phyloP scores from a whole-genome alignment of 805 yeast species.

The Ogataea philodendri region DNA sequence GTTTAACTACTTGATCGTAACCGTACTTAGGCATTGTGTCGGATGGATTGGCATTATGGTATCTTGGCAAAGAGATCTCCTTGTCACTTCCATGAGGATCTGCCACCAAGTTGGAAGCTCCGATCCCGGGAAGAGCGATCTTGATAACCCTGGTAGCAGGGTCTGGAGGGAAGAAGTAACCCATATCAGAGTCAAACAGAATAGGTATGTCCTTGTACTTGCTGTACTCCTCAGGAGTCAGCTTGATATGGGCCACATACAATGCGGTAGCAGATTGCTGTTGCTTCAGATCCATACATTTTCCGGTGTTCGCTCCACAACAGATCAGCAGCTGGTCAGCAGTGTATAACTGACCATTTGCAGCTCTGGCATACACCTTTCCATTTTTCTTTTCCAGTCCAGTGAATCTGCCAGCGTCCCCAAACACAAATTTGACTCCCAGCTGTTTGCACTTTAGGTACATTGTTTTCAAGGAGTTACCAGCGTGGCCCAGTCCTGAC shows the following conservation, averaged over 20 bases:
- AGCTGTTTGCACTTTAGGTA: constrained; percentile 28
- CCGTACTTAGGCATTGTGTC: constrained; percentile 40
- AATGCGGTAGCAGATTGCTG: constrained; percentile 41
- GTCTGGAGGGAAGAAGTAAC: constrained; percentile 52
- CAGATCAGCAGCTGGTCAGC: constrained; percentile 38
- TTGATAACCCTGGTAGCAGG: constrained; percentile 37
- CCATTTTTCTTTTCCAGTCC: constrained; percentile 14
- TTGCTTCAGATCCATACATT: constrained; percentile 31
- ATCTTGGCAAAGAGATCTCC: constrained; percentile 39
- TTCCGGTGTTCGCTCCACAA: constrained; percentile 42
- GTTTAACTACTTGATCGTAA: constrained; percentile 29
- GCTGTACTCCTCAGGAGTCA: constrained; percentile 38
- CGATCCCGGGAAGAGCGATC: constrained; percentile 39
- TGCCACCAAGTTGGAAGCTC: constrained; percentile 27
- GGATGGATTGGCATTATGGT: constrained; percentile 30
- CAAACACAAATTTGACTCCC: constrained; percentile 39
- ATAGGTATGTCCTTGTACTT: constrained; percentile 41
- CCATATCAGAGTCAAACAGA: constrained; percentile 43
- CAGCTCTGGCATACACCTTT: constrained; percentile 24
- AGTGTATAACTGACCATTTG: constrained; percentile 30
- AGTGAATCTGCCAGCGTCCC: constrained; percentile 28
- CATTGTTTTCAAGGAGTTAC: constrained; percentile 36
- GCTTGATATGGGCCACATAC: constrained; percentile 39
- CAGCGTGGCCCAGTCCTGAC: constrained; percentile 44
- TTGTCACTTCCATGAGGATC: constrained; percentile 21